Base-by-base conservation (phyloP, 2,329 filamentous ascomycete species). In the Arthrobotrys musiformis region DNA sequence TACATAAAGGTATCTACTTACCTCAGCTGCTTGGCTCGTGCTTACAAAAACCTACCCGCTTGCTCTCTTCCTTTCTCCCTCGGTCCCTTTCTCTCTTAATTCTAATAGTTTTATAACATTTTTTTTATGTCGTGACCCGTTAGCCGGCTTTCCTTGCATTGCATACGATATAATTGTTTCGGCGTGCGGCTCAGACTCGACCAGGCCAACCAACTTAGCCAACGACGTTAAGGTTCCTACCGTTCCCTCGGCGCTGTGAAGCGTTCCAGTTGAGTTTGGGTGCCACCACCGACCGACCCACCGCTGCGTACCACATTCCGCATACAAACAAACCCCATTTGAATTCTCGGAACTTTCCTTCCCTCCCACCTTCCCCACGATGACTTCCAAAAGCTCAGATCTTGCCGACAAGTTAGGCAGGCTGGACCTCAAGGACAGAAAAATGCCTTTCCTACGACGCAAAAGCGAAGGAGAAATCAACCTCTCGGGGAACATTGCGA, bases 401-500 rank as follows among this genome's bases (percentile, higher is more conserved):
- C 33, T 58, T 22, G 54, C 54, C 54, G 54, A 58, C 54, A 58
- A 58, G 54, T 40, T 40, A 58, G 33, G 54, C 54, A 58, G 4
- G 22, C 33, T 58, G 19, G 54, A 58, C 11, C 33, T 58, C 33
- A 58, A 26, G 4, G 54, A 58, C 54, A 58, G 54, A 24, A 76
- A 70, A 22, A 76, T 76, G 72, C 67, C 72, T 42, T 63, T 76
- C 42, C 72, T 76, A 40, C 72, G 64, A 56, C 64, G 61, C 42
- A 69, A 52, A 44, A 63, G 50, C 15, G 50, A 56, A 15, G 60
- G 28, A n/a, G 66, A 77, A 9, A 37, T 26, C 26, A 77, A 77
- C 60, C 61, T 77, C 17, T 67, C 73, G 24, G 66, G 52, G 8
- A 52, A 7, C 42, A 66, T 77, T 22, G 35, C 66, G 6, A 46